These are phyloP conservation scores for Kuraishia hungarica DNA, from an alignment of 805 yeast genomes.

Conservation along the genomic window DNA sequence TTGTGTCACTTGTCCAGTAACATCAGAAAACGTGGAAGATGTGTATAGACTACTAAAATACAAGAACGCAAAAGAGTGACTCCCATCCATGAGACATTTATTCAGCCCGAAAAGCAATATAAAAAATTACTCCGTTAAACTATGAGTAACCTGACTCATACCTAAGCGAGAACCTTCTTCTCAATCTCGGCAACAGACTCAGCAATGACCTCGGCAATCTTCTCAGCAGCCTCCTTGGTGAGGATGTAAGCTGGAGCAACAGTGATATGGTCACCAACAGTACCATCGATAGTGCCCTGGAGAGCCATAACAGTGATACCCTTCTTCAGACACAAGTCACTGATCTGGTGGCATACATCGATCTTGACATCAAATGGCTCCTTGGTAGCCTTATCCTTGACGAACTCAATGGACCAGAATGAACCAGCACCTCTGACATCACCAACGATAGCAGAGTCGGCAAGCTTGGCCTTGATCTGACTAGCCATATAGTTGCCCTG, in stretches of 20 bases:
- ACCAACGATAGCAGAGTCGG: constrained; percentile 34
- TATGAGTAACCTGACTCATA: background rate
- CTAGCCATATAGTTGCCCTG: constrained; percentile 34
- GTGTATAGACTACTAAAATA: no score
- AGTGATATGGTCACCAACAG: constrained; percentile 34
- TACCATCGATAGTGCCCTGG: constrained; percentile 32
- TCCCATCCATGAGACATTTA: background rate
- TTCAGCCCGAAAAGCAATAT: background rate
- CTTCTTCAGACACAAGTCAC: constrained; percentile 28
- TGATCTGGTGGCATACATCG: constrained; percentile 27
- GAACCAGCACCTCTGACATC: constrained; percentile 59
- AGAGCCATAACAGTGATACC: constrained; percentile 41
- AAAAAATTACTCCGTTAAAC: background rate
- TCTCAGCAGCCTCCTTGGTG: constrained; percentile 32
- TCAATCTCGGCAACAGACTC: constrained; percentile 32
- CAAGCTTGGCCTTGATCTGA: constrained; percentile 25
- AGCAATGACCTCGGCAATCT: constrained; percentile 28
- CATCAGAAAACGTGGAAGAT: no score
- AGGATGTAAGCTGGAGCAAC: constrained; percentile 38
- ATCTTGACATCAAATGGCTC: constrained; percentile 32
- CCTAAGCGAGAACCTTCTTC: constrained; percentile 2
- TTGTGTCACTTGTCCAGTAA: no score
- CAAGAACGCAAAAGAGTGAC: no score
- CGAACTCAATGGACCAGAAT: constrained; percentile 51
- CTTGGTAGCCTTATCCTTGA: constrained; percentile 42